Evolutionary conservation across 805 yeast species (phyloP), one percentile per base, ranked within the genome.

Genomic region (Suhomyces sp.): DNA sequence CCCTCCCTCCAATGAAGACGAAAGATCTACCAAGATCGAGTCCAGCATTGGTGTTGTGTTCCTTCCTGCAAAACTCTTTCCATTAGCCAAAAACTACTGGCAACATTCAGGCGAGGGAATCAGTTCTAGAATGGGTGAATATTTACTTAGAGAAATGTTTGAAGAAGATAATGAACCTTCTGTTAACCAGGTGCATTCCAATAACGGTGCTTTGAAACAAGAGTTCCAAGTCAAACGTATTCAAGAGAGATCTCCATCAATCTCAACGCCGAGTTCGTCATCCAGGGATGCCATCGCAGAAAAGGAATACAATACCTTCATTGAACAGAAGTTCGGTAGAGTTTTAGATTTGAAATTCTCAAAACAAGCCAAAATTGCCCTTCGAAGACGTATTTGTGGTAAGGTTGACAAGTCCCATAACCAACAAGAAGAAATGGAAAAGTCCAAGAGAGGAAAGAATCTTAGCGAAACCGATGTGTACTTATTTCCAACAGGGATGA

Each of bases 91-190:
- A 54, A 79, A 79, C 49, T 93, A 87, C 63, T 93, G 98, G 98
- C 97, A 91, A 58, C 96, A 90, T 53, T 70, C 95, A 0, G 99
- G 99, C 18, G 97, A 91, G 59, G 96, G 96, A n/a, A 76, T 93
- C 18, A 86, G 96, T 11, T 86, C 96, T 22, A 70, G 98, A 50
- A 65, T 81, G 55, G 97, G 88, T 1, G 96, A 90, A 58, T 93
- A 87, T 51, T 79, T 85, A 31, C 60, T 83, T 40, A 78, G 77
- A 41, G 86, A 79, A 53, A 61, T 83, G 53, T 72, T 44, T 23
- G 33, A 25, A 7, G 35, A 33, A 12, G 38, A 36, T 5, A 23
- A 28, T 11, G 23, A 14, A 11, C 13, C 8, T 14, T 24, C 33
- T 38, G 52, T 31, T 14, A n/a, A 15, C 16, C 26, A 15, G 4